Percentiles rank a stretch among this genome's conserved stretches.
Conservation (phyloP, 306 rosid species). For the Cicer cuneatum region DNA sequence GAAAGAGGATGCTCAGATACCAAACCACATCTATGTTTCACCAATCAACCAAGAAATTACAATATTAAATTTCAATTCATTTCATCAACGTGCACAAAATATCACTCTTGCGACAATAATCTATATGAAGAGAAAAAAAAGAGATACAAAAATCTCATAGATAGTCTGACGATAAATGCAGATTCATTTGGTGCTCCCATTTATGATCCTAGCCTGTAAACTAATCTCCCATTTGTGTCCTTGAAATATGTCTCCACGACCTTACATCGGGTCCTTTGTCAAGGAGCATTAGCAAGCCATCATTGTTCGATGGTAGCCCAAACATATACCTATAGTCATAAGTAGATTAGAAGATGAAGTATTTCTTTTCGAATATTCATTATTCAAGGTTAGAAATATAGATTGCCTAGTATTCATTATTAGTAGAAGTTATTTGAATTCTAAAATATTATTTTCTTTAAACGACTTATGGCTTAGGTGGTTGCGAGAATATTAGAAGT, state of each 20-base stretch:
- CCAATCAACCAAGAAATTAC: slow-evolving; percentile 53
- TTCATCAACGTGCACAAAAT: slow-evolving; percentile 52
- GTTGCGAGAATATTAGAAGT: slow-evolving; percentile 29
- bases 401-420: background rate
- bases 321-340: slow-evolving; percentile 67
- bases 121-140: slow-evolving; percentile 37
- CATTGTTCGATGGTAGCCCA: slow-evolving; percentile 62
- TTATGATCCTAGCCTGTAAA: slow-evolving; percentile 40
- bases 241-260: slow-evolving; percentile 84
- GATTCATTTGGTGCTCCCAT: slow-evolving; percentile 45
- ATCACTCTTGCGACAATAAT: slow-evolving; percentile 54
- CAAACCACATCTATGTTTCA: slow-evolving; percentile 48
- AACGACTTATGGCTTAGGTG: slow-evolving; percentile 10
- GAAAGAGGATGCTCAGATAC: slow-evolving; percentile 41
- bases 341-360: slow-evolving; percentile 24
- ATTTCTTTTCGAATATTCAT: slow-evolving; percentile 26
- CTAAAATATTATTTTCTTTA: slow-evolving; percentile 20
- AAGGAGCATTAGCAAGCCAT: slow-evolving; percentile 81
- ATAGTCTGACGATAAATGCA: slow-evolving; percentile 44
- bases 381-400: slow-evolving; percentile 27
- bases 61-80: slow-evolving; percentile 50
- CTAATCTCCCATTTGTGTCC: slow-evolving; percentile 60
- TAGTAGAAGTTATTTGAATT: slow-evolving; percentile 16
- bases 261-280: slow-evolving; percentile 63
- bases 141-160: slow-evolving; percentile 17